These are phyloP conservation scores for Wickerhamiella azyma DNA, from an alignment of 805 yeast species.

Conservation along the genomic window DNA sequence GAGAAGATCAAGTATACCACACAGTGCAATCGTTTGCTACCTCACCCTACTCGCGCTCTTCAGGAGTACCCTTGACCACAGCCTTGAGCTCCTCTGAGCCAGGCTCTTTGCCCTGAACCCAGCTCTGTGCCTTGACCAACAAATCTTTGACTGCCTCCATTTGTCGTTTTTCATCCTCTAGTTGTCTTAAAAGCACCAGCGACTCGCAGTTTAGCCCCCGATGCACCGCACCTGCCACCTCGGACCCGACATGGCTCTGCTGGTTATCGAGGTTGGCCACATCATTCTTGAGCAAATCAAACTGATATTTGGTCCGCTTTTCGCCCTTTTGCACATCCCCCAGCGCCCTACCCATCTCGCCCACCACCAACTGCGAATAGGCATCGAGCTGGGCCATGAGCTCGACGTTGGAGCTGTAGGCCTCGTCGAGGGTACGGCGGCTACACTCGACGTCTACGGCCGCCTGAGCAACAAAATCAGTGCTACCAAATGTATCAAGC, in stretches of 20 bases:
- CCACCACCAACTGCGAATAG: constrained; percentile 21
- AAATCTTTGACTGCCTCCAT: not conserved
- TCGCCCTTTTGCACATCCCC: constrained; percentile 19
- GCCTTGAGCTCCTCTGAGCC: not conserved
- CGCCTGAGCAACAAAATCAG: constrained; percentile 22
- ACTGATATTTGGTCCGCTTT: constrained; percentile 23
- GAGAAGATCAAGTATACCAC: no score
- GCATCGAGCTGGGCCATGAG: constrained; percentile 24
- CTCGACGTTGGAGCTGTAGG: constrained; percentile 21
- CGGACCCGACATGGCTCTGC: constrained; percentile 6
- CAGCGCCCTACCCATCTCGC: constrained; percentile 20
- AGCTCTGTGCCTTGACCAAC: not conserved
- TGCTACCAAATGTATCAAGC: constrained; percentile 17
- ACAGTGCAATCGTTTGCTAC: no score
- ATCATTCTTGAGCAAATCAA: constrained; percentile 24
- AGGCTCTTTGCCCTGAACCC: not conserved
- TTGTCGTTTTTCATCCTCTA: not conserved
- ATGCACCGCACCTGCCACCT: not conserved
- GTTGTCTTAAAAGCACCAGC: not conserved
- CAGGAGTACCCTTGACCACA: not conserved
- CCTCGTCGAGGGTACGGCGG: constrained; percentile 15
- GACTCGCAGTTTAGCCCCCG: not conserved
- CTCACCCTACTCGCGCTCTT: not conserved
- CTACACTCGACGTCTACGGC: constrained; percentile 18
- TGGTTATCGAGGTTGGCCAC: constrained; percentile 16